Conservation (phyloP, 345 rosid genomes). For the Passiflora organensis region DNA sequence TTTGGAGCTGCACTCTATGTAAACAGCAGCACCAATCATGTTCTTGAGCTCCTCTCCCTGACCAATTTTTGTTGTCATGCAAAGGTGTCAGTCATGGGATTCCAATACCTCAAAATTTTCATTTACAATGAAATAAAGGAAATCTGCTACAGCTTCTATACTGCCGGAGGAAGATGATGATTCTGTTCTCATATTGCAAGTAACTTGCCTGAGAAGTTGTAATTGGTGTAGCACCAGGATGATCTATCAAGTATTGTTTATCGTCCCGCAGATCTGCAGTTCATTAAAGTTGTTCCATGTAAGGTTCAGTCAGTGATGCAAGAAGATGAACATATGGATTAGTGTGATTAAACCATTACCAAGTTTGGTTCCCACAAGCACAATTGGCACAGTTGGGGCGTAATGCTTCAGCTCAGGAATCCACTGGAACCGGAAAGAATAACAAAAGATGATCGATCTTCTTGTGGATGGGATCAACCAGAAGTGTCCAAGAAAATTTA, state of each 20-base stretch:
- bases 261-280: slow-evolving; percentile 47
- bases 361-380: slow-evolving; percentile 50
- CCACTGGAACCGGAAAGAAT: slow-evolving; percentile 27
- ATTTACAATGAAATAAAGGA: background rate
- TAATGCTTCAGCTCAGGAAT: slow-evolving; percentile 51
- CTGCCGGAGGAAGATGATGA: background rate
- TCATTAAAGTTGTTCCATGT: background rate
- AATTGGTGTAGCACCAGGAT: slow-evolving; percentile 40
- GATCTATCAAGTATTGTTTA: slow-evolving; percentile 40
- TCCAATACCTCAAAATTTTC: no score
- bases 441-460: background rate
- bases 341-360: slow-evolving; percentile 20
- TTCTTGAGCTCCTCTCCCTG: slow-evolving; percentile 58
- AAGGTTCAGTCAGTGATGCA: background rate
- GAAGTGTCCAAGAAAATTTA: background rate
- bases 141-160: background rate
- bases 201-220: slow-evolving; percentile 35
- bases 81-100: no score
- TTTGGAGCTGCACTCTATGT: slow-evolving; percentile 54
- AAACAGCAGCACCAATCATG: slow-evolving; percentile 45
- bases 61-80: background rate
- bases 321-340: background rate
- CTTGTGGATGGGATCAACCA: background rate
- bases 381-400: slow-evolving; percentile 49
- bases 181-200: background rate